Conservation (phyloP, 305 asterid genomes). For the Fraxinus xanthoxyloides region DNA sequence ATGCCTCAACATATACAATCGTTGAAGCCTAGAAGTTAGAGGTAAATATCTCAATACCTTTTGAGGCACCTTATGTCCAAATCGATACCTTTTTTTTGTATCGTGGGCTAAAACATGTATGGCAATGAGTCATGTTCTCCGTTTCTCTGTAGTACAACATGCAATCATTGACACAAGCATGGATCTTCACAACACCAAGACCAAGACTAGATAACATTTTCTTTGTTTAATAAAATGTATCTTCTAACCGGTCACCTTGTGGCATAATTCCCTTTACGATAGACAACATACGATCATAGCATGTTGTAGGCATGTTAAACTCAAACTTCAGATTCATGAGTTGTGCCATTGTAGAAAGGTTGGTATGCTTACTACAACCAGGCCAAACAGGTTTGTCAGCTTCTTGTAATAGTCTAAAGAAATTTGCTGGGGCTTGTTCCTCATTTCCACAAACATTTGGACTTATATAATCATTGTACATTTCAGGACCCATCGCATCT, state of each 20-base stretch:
- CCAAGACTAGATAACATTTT: no score
- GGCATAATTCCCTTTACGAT: neutral
- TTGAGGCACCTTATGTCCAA: no score
- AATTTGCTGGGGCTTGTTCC: neutral
- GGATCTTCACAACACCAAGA: no score
- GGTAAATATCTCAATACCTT: neutral
- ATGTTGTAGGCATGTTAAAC: no score
- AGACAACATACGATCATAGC: neutral
- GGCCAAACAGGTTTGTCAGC: neutral
- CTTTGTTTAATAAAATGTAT: no score
- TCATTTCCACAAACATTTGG: neutral
- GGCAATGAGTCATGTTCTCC: no score
- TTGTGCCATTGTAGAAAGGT: neutral
- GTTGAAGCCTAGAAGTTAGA: neutral
- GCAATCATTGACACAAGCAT: no score
- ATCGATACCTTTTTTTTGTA: no score
- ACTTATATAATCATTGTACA: no score
- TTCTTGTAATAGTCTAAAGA: neutral
- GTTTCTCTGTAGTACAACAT: no score
- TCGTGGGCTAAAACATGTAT: no score
- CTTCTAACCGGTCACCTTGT: neutral
- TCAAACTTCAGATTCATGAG: neutral
- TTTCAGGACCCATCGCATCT: neutral
- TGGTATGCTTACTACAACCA: neutral
- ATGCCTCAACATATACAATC: neutral